phyloP scores from a whole-genome alignment of 257 asterid genomes.

The Solanum infundibuliforme region DNA sequence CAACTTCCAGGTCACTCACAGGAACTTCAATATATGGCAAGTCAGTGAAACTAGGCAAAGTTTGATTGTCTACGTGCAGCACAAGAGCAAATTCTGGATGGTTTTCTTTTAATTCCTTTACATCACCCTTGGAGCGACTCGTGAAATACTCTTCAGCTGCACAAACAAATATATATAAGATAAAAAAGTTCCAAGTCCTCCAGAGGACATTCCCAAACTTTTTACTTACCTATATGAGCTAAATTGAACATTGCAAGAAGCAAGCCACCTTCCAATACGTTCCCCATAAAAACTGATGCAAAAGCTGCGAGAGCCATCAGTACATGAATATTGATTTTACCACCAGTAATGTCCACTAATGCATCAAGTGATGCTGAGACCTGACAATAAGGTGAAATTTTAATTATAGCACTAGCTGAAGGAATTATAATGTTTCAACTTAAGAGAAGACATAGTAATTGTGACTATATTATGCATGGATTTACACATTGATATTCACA shows the following conservation, averaged over 20 bases:
- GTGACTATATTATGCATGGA: background rate
- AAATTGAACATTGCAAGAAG: slow-evolving; percentile 93
- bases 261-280: slow-evolving; percentile 90
- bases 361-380: slow-evolving; percentile 89
- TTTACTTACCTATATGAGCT: slow-evolving; percentile 62
- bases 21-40: slow-evolving; percentile 63
- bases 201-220: background rate
- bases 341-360: slow-evolving; percentile 67
- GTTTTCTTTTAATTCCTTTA: slow-evolving; percentile 79
- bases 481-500: background rate
- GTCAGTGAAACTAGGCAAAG: slow-evolving; percentile 50
- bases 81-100: slow-evolving; percentile 77
- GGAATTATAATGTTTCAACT: background rate
- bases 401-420: background rate
- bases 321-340: slow-evolving; percentile 85
- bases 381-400: slow-evolving; percentile 21
- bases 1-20: slow-evolving; percentile 67
- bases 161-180: background rate
- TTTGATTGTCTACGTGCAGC: slow-evolving; percentile 15
- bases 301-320: slow-evolving; percentile 99
- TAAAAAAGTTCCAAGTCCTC: background rate
- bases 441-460: background rate
- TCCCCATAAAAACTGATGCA: slow-evolving; percentile 94
- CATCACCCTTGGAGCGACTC: slow-evolving; percentile 75
- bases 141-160: slow-evolving; percentile 95